phyloP scores from a whole-genome alignment of 768 basidiomycete genomes.

The Psilocybe cubensis region DNA sequence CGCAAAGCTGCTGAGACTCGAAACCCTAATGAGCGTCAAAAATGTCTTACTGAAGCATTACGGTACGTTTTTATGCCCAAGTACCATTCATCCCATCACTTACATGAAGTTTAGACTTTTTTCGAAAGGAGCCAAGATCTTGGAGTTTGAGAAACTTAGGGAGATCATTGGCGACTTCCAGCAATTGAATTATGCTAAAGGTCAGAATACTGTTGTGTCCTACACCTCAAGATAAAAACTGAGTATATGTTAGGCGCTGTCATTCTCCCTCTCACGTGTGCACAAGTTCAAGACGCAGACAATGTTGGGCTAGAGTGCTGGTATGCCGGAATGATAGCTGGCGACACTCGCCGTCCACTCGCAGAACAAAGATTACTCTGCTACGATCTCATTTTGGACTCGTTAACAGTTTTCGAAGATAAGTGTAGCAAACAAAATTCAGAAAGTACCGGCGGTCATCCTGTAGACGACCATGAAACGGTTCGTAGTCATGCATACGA shows the following conservation, averaged over 20 bases:
- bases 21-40: slow-evolving; percentile 73
- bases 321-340: slow-evolving; percentile 57
- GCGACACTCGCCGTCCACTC: slow-evolving; percentile 60
- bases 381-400: slow-evolving; percentile 84
- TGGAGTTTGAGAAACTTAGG: slow-evolving; percentile 82
- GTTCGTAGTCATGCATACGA: slow-evolving; percentile 87
- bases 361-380: slow-evolving; percentile 70
- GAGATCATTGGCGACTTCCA: slow-evolving; percentile 93
- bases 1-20: slow-evolving; percentile 86
- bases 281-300: slow-evolving; percentile 76
- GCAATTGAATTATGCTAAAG: slow-evolving; percentile 80
- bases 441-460: slow-evolving; percentile 23
- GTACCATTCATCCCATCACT: slow-evolving; percentile 6
- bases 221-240: slow-evolving; percentile 1
- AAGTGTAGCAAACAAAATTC: slow-evolving; percentile 40
- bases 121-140: slow-evolving; percentile 82
- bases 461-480: slow-evolving; percentile 61
- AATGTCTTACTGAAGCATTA: slow-evolving; percentile 84
- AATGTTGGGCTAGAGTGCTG: slow-evolving; percentile 79
- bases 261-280: slow-evolving; percentile 84
- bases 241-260: slow-evolving; percentile 64
- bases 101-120: slow-evolving; percentile 63
- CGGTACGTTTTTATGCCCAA: slow-evolving; percentile 51
- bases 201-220: slow-evolving; percentile 35
- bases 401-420: slow-evolving; percentile 80